A percentile compares a stretch with the other conserved stretches of the same genome.
These are phyloP conservation scores for Penicillium desertorum DNA, from an alignment of 495 filamentous ascomycete genomes.

Conservation along the genomic window DNA sequence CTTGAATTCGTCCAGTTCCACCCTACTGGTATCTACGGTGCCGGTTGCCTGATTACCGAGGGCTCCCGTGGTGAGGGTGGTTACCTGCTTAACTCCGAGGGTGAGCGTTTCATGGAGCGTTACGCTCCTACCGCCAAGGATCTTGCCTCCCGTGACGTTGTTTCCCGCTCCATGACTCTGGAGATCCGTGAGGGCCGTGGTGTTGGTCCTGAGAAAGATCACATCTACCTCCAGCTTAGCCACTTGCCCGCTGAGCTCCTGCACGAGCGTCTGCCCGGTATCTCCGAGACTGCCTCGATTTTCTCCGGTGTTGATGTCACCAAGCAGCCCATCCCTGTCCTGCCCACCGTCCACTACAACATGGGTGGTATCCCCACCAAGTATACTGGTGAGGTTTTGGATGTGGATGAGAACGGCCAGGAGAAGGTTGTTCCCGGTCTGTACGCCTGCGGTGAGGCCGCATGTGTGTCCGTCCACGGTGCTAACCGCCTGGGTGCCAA, in stretches of 20 bases:
- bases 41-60: slow-evolving; percentile 97
- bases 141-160: slow-evolving; percentile 88
- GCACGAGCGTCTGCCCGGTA: slow-evolving; percentile 94
- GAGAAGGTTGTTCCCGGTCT: slow-evolving; percentile 94
- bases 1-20: slow-evolving; percentile 99
- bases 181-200: slow-evolving; percentile 97
- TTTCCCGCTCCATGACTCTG: slow-evolving; percentile 94
- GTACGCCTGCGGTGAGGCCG: slow-evolving; percentile 95
- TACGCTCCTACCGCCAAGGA: slow-evolving; percentile 98
- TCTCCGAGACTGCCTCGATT: slow-evolving; percentile 95
- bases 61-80: slow-evolving; percentile 98
- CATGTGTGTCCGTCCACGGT: slow-evolving; percentile 95
- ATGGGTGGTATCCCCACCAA: slow-evolving; percentile 98
- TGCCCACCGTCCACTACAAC: slow-evolving; percentile 98
- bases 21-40: slow-evolving; percentile 98
- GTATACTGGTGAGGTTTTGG: slow-evolving; percentile 94
- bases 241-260: slow-evolving; percentile 88
- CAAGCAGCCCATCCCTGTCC: slow-evolving; percentile 94
- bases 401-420: slow-evolving; percentile 74
- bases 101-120: slow-evolving; percentile 98
- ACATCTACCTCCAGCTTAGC: slow-evolving; percentile 95
- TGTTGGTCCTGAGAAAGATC: slow-evolving; percentile 94
- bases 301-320: slow-evolving; percentile 95
- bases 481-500: slow-evolving; percentile 97
- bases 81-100: slow-evolving; percentile 93